Evolutionary conservation across 495 filamentous ascomycete species (phyloP), one percentile per base, ranked within the genome.

Genomic region (Penicillium flavigenum): DNA sequence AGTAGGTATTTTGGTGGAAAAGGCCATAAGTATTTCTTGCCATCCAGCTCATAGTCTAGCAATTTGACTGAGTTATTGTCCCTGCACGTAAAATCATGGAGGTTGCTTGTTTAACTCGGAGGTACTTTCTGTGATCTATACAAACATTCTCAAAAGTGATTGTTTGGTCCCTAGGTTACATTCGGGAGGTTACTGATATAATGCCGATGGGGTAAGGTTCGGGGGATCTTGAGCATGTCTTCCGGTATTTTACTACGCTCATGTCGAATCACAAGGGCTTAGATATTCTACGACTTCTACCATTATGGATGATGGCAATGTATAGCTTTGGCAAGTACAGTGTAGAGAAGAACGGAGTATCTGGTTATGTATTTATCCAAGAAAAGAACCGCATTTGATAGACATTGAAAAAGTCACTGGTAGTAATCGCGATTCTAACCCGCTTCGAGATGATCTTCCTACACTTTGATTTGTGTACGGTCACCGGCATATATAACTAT

Each of bases 101-200:
- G 2, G 6, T 8, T 16, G 34, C 5, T 12, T 11, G 41, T 19
- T 20, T 45, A 45, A 12, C 16, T 2, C 4, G 9, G 9, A 9
- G 5, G 12, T 22, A 14, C 10, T 14, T 12, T n/a, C 43, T 24
- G 20, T 17, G 45, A 31, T 31, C 26, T 19, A 14, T 31, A 26
- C 26, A 8, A 31, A 48, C 31, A 4, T 19, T 3, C 31, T 20
- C 0, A 48, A 47, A n/a, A 44, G 20, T 7, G 49, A n/a, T 24
- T 29, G 11, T 10, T 20, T n/a, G 34, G n/a, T 2, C 4, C 7
- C 38, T 59, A 41, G 61, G 61, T 67, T 67, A 58, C 61, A 67
- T 62, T 67, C 64, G 61, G 64, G 48, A 60, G 56, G 59, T 67
- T 67, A 66, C 22, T 34, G 44, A 50, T 54, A 26, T 36, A 39